phyloP scores from a whole-genome alignment of 2,329 filamentous ascomycete species.

The Fusarium temperatum region DNA sequence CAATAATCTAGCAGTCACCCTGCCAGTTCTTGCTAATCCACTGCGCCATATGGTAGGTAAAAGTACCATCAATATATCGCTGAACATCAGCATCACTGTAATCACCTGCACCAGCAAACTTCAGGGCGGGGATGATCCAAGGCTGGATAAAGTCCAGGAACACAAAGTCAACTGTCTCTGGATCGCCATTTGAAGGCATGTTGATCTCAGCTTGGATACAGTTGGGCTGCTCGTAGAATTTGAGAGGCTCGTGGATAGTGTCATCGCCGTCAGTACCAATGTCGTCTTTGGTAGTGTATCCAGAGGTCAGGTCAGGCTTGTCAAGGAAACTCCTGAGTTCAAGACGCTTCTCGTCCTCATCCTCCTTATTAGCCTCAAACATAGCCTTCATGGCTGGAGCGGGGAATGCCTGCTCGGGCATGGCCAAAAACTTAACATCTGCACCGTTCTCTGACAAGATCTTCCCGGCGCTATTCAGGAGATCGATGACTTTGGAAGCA shows the following conservation, averaged over 20 bases:
- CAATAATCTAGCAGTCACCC: constrained; percentile 51
- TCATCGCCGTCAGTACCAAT: constrained; percentile 87
- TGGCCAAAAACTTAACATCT: constrained; percentile 58
- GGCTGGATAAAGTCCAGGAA: constrained; percentile 92
- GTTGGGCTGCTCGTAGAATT: constrained; percentile 83
- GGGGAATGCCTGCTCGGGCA: constrained; percentile 56
- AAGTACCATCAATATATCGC: constrained; percentile 61
- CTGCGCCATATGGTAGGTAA: constrained; percentile 63
- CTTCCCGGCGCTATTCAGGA: constrained; percentile 65
- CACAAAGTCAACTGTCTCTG: constrained; percentile 83
- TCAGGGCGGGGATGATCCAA: constrained; percentile 80
- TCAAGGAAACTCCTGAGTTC: constrained; percentile 45
- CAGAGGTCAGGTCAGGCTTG: constrained; percentile 62
- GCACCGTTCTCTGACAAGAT: constrained; percentile 54
- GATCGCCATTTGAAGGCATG: constrained; percentile 66
- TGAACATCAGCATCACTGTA: constrained; percentile 59
- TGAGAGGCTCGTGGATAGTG: constrained; percentile 79
- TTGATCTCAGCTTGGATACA: constrained; percentile 76
- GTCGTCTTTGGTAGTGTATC: constrained; percentile 92
- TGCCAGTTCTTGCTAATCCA: constrained; percentile 71
- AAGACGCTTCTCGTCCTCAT: constrained; percentile 40
- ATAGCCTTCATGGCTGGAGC: constrained; percentile 22
- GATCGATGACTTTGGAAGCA: constrained; percentile 72
- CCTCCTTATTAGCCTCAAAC: constrained; percentile 18
- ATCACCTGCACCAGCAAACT: constrained; percentile 61